Evolutionary conservation across 2,329 filamentous ascomycete species (phyloP).

Genomic region (Aspergillus pseudonomiae): DNA sequence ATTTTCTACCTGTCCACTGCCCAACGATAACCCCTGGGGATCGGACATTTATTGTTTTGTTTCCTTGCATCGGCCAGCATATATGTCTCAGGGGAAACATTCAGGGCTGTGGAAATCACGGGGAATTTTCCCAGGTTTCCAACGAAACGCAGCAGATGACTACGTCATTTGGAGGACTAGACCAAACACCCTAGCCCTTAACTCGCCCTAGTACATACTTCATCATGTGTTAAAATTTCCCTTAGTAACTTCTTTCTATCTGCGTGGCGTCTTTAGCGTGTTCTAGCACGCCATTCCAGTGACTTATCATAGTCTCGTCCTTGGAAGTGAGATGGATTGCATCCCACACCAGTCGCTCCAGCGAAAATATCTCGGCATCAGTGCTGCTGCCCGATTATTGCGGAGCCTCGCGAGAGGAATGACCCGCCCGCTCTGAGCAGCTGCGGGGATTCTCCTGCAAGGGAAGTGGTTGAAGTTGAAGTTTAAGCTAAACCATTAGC

Average conservation of each 20-base stretch:
- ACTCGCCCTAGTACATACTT: background rate
- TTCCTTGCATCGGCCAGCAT: background rate
- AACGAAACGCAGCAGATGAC: background rate
- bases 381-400: slow-evolving; percentile 1
- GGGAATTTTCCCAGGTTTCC: background rate
- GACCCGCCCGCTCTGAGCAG: background rate
- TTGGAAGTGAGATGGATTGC: background rate
- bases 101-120: background rate
- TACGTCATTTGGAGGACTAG: background rate
- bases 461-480: background rate
- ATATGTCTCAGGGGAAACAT: background rate
- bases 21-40: background rate
- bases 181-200: background rate
- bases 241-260: background rate
- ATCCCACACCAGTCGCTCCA: background rate
- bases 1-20: background rate
- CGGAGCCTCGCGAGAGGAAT: background rate
- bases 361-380: background rate
- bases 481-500: background rate
- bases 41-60: slow-evolving; percentile 1
- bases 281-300: background rate
- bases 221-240: background rate
- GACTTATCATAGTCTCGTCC: background rate
- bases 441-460: background rate
- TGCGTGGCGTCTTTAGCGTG: background rate